Evolutionary conservation across 1,284 basidiomycete species (phyloP).

Genomic region (Puccinia sorghi): DNA sequence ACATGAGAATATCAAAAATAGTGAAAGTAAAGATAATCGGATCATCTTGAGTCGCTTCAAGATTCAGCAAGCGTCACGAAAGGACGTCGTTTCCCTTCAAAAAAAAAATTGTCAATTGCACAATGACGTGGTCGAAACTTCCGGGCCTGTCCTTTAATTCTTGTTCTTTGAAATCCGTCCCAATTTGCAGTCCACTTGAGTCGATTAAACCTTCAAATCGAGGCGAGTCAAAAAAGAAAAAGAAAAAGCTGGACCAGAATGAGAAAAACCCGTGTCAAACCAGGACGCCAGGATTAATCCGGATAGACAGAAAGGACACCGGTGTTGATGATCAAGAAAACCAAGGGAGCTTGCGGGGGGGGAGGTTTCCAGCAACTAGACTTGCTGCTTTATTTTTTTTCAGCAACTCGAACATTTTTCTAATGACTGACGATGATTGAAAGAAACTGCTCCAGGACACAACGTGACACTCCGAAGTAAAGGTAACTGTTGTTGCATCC

Average conservation of each 20-base stretch:
- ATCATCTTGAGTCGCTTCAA: slow-evolving; percentile 9
- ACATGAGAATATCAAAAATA: neutral
- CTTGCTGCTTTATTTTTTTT: neutral
- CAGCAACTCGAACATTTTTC: neutral
- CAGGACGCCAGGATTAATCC: neutral
- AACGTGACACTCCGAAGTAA: neutral
- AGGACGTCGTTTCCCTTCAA: neutral
- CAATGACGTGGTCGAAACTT: neutral
- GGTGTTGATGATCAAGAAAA: neutral
- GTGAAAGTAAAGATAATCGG: neutral
- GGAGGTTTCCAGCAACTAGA: neutral
- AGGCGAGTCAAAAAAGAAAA: neutral
- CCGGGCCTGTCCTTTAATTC: neutral
- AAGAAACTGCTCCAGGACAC: slow-evolving; percentile 12
- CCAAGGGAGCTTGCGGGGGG: neutral
- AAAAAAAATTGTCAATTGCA: neutral
- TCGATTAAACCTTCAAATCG: neutral
- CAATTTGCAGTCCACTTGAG: too few species aligned
- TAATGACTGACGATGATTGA: neutral
- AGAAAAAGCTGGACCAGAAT: neutral
- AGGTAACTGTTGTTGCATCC: neutral
- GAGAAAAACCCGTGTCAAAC: neutral
- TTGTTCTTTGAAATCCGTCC: neutral
- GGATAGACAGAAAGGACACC: neutral
- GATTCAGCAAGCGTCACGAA: neutral